These are phyloP conservation scores for Aspergillus viridinutans DNA, from an alignment of 2,329 filamentous ascomycete species.

Conservation along the genomic window DNA sequence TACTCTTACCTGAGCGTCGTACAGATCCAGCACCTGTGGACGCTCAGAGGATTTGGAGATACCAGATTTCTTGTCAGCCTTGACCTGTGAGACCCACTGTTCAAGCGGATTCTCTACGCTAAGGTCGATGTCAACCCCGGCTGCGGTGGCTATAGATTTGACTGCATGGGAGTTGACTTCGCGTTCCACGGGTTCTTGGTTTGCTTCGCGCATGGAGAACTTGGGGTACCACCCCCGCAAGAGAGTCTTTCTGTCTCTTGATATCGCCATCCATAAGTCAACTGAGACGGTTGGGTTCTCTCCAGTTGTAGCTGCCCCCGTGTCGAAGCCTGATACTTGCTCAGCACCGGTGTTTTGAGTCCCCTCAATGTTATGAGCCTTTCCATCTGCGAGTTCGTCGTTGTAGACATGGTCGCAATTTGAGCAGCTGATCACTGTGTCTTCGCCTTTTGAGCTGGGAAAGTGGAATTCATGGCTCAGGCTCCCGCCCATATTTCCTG, in stretches of 20 bases:
- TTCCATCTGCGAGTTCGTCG: constrained; percentile 69
- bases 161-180: constrained; percentile 60
- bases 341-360: neutral
- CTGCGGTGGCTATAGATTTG: constrained; percentile 48
- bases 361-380: constrained; percentile 16
- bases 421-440: constrained; percentile 72
- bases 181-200: constrained; percentile 30
- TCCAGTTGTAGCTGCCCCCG: constrained; percentile 15
- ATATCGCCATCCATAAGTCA: constrained; percentile 39
- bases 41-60: constrained; percentile 22
- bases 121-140: constrained; percentile 65
- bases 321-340: constrained; percentile 20
- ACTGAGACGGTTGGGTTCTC: constrained; percentile 31
- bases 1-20: constrained; percentile 38
- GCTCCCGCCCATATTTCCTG: constrained; percentile 91
- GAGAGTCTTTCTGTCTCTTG: constrained; percentile 59
- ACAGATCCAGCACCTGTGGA: constrained; percentile 35
- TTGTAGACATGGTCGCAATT: constrained; percentile 76
- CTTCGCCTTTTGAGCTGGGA: constrained; percentile 73
- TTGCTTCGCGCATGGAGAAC: constrained; percentile 33
- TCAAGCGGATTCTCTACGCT: constrained; percentile 58
- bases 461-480: constrained; percentile 95
- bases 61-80: constrained; percentile 15
- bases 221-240: constrained; percentile 66
- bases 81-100: constrained; percentile 49